Evolutionary conservation across 2,329 filamentous ascomycete species (phyloP).

Genomic region (Blastomyces emzantsi): DNA sequence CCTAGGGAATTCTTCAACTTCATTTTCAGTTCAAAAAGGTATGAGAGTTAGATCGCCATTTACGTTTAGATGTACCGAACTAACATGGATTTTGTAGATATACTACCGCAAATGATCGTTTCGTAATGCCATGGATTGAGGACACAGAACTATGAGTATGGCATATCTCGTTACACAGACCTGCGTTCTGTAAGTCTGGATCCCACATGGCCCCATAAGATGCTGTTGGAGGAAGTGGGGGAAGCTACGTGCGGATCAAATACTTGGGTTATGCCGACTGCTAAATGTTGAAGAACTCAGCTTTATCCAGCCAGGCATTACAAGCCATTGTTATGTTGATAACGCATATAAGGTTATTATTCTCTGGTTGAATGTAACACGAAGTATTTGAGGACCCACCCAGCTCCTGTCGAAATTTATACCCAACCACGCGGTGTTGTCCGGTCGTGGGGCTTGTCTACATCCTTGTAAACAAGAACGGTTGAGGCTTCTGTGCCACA

Average conservation of each 20-base stretch:
- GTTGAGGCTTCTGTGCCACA: background rate
- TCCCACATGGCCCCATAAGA: background rate
- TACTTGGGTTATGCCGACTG: background rate
- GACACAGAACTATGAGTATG: background rate
- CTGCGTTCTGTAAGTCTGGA: background rate
- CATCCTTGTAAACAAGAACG: background rate
- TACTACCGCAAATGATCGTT: constrained; percentile 40
- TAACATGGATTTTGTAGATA: constrained; percentile 38
- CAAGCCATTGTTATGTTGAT: background rate
- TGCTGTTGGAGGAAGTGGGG: background rate
- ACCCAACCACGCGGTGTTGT: constrained; percentile 1
- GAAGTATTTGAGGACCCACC: background rate
- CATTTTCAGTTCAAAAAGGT: constrained; percentile 99
- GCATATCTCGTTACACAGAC: background rate
- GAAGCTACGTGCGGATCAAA: background rate
- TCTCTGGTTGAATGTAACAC: background rate
- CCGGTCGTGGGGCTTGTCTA: background rate
- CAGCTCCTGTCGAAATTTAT: constrained; percentile 5
- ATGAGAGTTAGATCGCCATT: constrained; percentile 21
- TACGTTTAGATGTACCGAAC: constrained; percentile 33
- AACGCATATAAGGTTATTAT: background rate
- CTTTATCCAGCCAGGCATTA: background rate
- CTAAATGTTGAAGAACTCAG: background rate
- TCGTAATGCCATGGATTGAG: constrained; percentile 11
- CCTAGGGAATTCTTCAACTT: constrained; percentile 81